These are phyloP conservation scores for Zygnema cylindricum DNA, from an alignment of 139 green algal species.

Conservation along the genomic window DNA sequence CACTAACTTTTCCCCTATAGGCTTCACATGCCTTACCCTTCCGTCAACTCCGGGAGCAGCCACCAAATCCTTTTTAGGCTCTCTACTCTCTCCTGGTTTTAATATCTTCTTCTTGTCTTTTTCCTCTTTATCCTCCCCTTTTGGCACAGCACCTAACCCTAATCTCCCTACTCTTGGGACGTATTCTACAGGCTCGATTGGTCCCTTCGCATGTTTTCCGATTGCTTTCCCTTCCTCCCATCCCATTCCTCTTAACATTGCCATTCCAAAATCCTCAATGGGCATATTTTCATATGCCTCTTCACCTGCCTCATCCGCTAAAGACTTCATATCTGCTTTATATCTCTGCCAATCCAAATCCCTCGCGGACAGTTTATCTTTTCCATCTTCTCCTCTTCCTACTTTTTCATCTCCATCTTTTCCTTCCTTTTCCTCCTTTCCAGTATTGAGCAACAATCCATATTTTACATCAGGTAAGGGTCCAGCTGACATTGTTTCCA, in stretches of 20 bases:
- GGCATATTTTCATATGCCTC: constrained; percentile 68
- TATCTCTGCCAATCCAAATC: not conserved
- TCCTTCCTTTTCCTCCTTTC: not conserved
- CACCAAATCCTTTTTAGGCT: constrained; percentile 52
- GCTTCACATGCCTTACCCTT: constrained; percentile 55
- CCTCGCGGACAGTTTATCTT: not conserved
- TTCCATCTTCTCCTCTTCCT: not conserved
- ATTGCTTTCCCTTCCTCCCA: constrained; percentile 66
- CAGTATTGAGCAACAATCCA: constrained; percentile 27
- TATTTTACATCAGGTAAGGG: constrained; percentile 22
- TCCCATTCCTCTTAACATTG: constrained; percentile 68
- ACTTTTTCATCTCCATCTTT: not conserved
- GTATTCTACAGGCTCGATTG: constrained; percentile 65
- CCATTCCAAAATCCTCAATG: constrained; percentile 69
- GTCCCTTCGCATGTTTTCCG: constrained; percentile 60
- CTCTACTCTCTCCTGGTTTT: constrained; percentile 63
- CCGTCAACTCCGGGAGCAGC: constrained; percentile 54
- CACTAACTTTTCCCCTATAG: constrained; percentile 68
- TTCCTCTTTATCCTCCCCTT: constrained; percentile 7
- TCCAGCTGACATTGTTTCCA: not conserved
- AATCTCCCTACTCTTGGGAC: constrained; percentile 60
- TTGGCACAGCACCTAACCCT: constrained; percentile 66
- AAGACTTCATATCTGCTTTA: constrained; percentile 4
- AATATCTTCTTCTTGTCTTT: constrained; percentile 61
- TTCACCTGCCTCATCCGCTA: constrained; percentile 49